These are phyloP conservation scores for Sarocladiaceae sp. DNA, from an alignment of 2,329 filamentous ascomycete genomes.

Conservation along the genomic window DNA sequence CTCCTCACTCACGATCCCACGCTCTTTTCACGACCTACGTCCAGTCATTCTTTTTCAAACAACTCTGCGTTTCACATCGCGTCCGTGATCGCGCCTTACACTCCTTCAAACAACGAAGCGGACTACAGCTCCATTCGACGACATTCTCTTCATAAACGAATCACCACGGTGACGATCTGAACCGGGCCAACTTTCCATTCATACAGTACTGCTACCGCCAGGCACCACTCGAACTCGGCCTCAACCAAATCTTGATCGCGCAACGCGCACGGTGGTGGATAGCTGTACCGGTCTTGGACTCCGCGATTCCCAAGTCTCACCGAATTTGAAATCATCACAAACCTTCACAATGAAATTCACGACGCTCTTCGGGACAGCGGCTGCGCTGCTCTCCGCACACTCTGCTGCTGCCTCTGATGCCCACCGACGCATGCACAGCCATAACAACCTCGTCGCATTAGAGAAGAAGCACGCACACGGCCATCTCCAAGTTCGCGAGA, in stretches of 20 bases:
- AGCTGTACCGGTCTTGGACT: neutral
- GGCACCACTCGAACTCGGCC: neutral
- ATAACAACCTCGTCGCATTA: constrained; percentile 27
- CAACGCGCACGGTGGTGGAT: constrained; percentile 5
- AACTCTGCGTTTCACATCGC: constrained; percentile 4
- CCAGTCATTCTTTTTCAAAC: constrained; percentile 6
- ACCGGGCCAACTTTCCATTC: neutral
- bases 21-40: constrained; percentile 10
- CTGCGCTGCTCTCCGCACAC: constrained; percentile 38
- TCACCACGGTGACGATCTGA: neutral
- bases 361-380: constrained; percentile 41
- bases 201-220: neutral
- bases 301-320: neutral
- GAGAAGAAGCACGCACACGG: constrained; percentile 27
- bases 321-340: constrained; percentile 4
- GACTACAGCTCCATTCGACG: neutral
- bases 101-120: constrained; percentile 7
- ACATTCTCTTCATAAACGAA: neutral
- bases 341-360: constrained; percentile 47
- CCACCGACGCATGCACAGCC: constrained; percentile 29
- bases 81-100: constrained; percentile 8
- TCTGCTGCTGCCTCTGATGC: constrained; percentile 22
- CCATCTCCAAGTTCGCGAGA: constrained; percentile 22
- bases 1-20: constrained; percentile 13
- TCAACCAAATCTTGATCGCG: neutral